phyloP scores from a whole-genome alignment of 2,329 filamentous ascomycete genomes.

The Berkeleyomyces rouxiae region DNA sequence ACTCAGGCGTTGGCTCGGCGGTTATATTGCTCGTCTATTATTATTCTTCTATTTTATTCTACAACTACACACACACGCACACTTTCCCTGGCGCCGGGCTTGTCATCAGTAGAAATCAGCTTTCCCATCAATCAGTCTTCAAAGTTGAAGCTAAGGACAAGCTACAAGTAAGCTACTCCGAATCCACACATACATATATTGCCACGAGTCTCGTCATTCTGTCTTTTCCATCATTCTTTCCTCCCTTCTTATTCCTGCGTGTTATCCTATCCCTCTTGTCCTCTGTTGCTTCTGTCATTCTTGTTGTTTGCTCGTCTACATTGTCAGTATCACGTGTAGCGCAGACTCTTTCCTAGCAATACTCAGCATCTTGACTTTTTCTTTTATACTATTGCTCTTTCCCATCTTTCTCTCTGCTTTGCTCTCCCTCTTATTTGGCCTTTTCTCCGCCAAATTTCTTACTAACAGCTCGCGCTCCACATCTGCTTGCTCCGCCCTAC shows the following conservation, averaged over 20 bases:
- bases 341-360: too few relatives aligned
- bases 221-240: neutral
- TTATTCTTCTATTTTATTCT: neutral
- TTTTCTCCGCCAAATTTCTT: neutral
- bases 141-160: neutral
- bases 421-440: neutral
- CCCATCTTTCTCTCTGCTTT: neutral
- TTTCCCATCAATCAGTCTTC: neutral
- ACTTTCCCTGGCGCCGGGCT: conserved; percentile 23
- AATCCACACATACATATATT: neutral
- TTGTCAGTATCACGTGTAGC: neutral
- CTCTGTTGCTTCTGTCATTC: neutral
- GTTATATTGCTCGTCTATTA: neutral
- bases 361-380: too few relatives aligned
- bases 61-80: too few relatives aligned
- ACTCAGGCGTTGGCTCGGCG: neutral
- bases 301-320: neutral
- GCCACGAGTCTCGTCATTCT: neutral
- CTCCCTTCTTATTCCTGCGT: neutral
- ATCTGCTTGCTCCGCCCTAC: conserved; percentile 16
- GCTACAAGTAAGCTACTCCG: neutral
- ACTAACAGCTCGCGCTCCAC: conserved; percentile 27
- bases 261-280: neutral
- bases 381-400: neutral
- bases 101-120: neutral